Conservation (phyloP, 257 asterid genomes). For the Nicotiana paniculata region DNA sequence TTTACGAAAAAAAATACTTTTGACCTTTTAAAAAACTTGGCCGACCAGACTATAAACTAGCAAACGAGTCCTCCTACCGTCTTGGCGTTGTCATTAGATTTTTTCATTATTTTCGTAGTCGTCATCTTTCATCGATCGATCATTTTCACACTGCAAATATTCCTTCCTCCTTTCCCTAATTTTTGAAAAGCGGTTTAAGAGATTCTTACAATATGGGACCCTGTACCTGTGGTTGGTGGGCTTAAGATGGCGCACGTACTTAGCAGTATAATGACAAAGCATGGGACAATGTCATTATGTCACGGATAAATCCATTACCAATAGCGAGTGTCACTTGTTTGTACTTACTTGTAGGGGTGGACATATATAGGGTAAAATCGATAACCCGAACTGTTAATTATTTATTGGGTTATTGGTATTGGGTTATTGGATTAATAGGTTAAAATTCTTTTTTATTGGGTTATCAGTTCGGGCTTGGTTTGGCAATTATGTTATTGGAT, state of each 20-base stretch:
- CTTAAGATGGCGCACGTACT: not conserved
- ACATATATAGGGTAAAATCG: too few species aligned
- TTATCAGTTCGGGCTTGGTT: too few species aligned
- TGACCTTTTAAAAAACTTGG: too few species aligned
- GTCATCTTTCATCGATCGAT: not conserved
- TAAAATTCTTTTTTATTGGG: too few species aligned
- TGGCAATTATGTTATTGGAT: too few species aligned
- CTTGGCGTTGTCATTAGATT: not conserved
- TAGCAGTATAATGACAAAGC: not conserved
- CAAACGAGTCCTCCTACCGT: too few species aligned
- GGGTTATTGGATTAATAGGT: too few species aligned
- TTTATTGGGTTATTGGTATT: too few species aligned
- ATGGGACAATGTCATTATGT: not conserved
- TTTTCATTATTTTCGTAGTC: not conserved
- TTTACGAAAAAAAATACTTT: too few species aligned
- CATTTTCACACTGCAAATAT: not conserved
- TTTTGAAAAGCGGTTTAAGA: not conserved
- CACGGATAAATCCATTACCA: not conserved
- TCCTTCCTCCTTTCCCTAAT: not conserved
- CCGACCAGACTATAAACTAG: too few species aligned
- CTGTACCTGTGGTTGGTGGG: not conserved
- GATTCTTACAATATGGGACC: not conserved
- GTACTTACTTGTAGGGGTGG: too few species aligned
- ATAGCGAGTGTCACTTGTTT: not conserved
- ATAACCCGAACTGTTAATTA: too few species aligned